These are phyloP conservation scores for Xylaria sp. DNA, from an alignment of 2,329 filamentous ascomycete species.

Conservation along the genomic window DNA sequence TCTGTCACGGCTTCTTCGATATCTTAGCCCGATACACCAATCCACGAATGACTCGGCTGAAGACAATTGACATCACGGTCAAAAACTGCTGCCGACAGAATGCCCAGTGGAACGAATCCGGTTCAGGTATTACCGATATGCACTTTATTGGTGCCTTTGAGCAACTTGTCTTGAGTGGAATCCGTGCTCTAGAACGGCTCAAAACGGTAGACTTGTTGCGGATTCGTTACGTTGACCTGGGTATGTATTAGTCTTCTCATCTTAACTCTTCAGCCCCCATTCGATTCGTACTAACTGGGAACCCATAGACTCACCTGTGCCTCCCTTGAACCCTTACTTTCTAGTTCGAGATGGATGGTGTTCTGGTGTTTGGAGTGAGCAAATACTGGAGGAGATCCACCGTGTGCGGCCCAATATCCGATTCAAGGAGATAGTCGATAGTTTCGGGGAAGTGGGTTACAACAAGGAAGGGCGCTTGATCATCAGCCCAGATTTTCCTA, in stretches of 20 bases:
- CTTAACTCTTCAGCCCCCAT: not conserved
- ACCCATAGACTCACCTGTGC: constrained; percentile 67
- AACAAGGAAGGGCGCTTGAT: constrained; percentile 65
- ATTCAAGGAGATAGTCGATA: constrained; percentile 68
- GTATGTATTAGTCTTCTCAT: constrained; percentile 47
- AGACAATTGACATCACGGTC: constrained; percentile 72
- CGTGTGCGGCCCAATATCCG: constrained; percentile 61
- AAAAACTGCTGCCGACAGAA: constrained; percentile 73
- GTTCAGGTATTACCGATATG: constrained; percentile 73
- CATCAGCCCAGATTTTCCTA: constrained; percentile 61
- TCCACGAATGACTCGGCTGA: constrained; percentile 57
- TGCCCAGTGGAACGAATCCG: constrained; percentile 63
- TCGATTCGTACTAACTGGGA: constrained; percentile 20
- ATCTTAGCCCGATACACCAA: constrained; percentile 57
- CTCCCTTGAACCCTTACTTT: constrained; percentile 76
- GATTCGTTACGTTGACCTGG: constrained; percentile 76
- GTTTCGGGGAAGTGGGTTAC: constrained; percentile 64
- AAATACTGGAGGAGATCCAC: constrained; percentile 66
- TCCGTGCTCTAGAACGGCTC: constrained; percentile 64
- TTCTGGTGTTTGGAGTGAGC: constrained; percentile 74
- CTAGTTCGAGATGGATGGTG: constrained; percentile 64
- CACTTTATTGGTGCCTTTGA: constrained; percentile 76
- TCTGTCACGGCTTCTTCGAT: constrained; percentile 73
- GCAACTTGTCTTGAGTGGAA: constrained; percentile 67
- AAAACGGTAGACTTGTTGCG: constrained; percentile 67